Conservation (phyloP, 1,139 yeast species). For the Geotrichum europaeum region DNA sequence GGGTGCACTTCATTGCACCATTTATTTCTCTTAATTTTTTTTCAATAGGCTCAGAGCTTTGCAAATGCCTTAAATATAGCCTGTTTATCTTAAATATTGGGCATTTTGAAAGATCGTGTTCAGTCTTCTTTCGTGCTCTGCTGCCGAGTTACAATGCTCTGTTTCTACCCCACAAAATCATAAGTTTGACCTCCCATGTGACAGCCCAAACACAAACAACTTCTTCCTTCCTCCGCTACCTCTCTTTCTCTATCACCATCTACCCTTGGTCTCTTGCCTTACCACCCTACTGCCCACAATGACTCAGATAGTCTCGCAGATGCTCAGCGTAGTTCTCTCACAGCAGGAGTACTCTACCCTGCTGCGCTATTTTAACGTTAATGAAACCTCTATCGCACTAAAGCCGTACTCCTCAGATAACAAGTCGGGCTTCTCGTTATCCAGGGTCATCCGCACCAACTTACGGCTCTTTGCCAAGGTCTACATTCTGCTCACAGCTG, state of each 20-base stretch:
- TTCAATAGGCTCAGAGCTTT: no score
- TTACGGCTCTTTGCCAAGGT: slow-evolving; percentile 29
- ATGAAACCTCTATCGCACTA: neutral
- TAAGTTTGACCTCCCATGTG: no score
- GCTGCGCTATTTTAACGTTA: neutral
- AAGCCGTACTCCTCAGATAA: neutral
- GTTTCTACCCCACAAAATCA: neutral
- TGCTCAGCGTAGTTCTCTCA: neutral
- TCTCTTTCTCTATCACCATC: neutral
- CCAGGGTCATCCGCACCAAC: slow-evolving; percentile 25
- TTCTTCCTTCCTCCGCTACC: neutral
- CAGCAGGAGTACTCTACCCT: neutral
- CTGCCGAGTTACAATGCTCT: neutral
- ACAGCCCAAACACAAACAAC: neutral
- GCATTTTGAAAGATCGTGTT: no score
- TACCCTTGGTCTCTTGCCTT: neutral
- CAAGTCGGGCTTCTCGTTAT: neutral
- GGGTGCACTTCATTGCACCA: neutral
- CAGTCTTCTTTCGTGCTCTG: no score
- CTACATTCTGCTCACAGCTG: slow-evolving; percentile 25
- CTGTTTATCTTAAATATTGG: no score
- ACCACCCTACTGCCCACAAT: neutral
- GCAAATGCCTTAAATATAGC: no score
- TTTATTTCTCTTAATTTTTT: neutral
- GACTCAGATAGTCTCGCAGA: neutral